Evolutionary conservation across 805 yeast species (phyloP).

Genomic region (Metschnikowia picachoensis): DNA sequence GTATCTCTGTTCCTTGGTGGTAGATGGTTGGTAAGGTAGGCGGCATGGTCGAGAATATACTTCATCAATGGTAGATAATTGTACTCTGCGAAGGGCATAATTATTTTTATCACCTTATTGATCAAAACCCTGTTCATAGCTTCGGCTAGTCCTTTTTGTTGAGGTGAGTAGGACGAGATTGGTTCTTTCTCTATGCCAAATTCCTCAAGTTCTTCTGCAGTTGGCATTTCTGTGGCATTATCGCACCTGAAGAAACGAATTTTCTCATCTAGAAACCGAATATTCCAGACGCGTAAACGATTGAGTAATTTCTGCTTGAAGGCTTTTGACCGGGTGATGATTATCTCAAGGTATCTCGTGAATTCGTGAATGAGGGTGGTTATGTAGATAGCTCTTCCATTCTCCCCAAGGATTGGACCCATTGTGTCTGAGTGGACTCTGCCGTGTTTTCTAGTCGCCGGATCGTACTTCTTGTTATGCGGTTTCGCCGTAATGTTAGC

Average conservation of each 20-base stretch:
- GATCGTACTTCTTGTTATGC: background rate
- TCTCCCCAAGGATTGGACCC: background rate
- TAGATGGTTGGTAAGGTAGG: background rate
- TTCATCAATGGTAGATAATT: background rate
- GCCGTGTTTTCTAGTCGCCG: background rate
- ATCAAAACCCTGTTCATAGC: background rate
- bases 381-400: background rate
- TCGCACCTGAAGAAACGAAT: background rate
- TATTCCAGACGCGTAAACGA: background rate
- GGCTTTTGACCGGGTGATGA: background rate
- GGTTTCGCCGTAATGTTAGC: background rate
- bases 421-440: background rate
- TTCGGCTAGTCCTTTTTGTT: background rate
- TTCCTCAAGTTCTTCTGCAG: background rate
- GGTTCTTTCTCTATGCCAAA: background rate
- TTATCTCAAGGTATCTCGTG: background rate
- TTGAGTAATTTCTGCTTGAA: background rate
- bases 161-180: background rate
- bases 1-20: background rate
- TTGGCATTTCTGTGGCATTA: background rate
- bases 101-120: background rate
- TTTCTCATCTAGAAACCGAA: background rate
- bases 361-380: background rate
- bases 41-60: background rate
- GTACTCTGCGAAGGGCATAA: background rate